Conservation (phyloP, 2,329 filamentous ascomycete species). For the Blastomyces gilchristii region DNA sequence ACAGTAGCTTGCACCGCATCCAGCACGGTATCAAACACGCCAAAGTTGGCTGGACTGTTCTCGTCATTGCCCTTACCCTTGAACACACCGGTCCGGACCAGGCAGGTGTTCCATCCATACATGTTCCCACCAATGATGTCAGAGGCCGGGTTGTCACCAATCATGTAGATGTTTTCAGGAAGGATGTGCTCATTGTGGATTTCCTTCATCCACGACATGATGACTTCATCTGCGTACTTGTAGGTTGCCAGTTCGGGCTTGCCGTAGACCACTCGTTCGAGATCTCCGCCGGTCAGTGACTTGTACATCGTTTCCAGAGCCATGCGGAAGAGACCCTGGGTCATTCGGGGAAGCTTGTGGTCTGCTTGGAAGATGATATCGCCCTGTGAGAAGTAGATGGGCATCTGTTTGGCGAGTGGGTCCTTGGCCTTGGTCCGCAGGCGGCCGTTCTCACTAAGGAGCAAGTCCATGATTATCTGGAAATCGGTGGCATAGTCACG, state of each 20-base stretch:
- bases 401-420: slow-evolving; percentile 55
- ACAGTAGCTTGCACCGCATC: slow-evolving; percentile 60
- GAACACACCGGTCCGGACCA: slow-evolving; percentile 69
- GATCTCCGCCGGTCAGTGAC: slow-evolving; percentile 56
- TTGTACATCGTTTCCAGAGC: slow-evolving; percentile 57
- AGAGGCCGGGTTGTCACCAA: slow-evolving; percentile 63
- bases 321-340: slow-evolving; percentile 65
- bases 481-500: slow-evolving; percentile 66
- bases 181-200: slow-evolving; percentile 62
- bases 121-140: slow-evolving; percentile 69
- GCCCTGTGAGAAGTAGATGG: slow-evolving; percentile 63
- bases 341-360: slow-evolving; percentile 55
- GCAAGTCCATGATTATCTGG: slow-evolving; percentile 65
- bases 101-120: slow-evolving; percentile 72
- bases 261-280: slow-evolving; percentile 66
- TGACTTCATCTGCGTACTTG: slow-evolving; percentile 66
- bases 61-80: slow-evolving; percentile 66
- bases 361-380: slow-evolving; percentile 55
- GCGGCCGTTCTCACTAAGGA: slow-evolving; percentile 57
- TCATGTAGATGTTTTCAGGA: slow-evolving; percentile 64
- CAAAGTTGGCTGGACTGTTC: slow-evolving; percentile 66
- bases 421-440: slow-evolving; percentile 56
- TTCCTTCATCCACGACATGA: slow-evolving; percentile 63
- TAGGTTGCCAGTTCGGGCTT: slow-evolving; percentile 68
- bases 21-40: slow-evolving; percentile 63